Conservation (phyloP, 2,329 filamentous ascomycete species). For the Microcyclosporella mali region DNA sequence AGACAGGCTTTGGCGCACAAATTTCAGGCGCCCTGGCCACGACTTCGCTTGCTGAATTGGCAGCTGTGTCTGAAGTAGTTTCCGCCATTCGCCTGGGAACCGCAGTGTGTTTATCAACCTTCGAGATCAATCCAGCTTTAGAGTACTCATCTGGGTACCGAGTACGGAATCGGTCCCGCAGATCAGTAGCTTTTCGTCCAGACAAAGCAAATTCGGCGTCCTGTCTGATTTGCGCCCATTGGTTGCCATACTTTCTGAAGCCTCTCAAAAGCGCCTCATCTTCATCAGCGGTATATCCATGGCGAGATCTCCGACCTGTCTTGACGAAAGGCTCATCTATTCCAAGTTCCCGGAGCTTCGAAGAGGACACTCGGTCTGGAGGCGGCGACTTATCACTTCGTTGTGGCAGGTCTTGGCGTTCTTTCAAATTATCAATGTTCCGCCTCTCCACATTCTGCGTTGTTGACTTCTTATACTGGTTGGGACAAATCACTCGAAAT, state of each 20-base stretch:
- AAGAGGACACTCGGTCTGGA: slow-evolving; percentile 23
- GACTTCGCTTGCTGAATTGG: background rate
- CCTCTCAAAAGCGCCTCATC: slow-evolving; percentile 54
- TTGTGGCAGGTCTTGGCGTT: background rate
- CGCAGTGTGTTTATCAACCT: slow-evolving; percentile 22
- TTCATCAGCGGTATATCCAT: slow-evolving; percentile 51
- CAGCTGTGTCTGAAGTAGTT: background rate
- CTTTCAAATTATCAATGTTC: too few species aligned
- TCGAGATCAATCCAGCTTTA: slow-evolving; percentile 40
- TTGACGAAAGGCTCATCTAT: slow-evolving; percentile 47
- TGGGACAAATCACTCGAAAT: slow-evolving; percentile 31
- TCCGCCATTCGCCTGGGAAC: background rate
- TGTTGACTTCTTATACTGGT: slow-evolving; percentile 19
- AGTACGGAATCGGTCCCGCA: slow-evolving; percentile 57
- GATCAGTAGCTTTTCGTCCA: slow-evolving; percentile 51
- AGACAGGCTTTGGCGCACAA: too few species aligned
- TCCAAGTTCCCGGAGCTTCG: slow-evolving; percentile 39
- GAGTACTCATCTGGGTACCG: slow-evolving; percentile 53
- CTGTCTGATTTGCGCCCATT: slow-evolving; percentile 55
- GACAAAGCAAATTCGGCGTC: slow-evolving; percentile 48
- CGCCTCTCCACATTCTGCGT: too few species aligned
- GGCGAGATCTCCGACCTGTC: slow-evolving; percentile 47
- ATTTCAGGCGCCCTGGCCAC: background rate
- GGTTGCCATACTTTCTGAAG: slow-evolving; percentile 52
- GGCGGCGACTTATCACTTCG: slow-evolving; percentile 19